Base-by-base conservation (phyloP, 495 filamentous ascomycete genomes). In the Aspergillus bridgeri region DNA sequence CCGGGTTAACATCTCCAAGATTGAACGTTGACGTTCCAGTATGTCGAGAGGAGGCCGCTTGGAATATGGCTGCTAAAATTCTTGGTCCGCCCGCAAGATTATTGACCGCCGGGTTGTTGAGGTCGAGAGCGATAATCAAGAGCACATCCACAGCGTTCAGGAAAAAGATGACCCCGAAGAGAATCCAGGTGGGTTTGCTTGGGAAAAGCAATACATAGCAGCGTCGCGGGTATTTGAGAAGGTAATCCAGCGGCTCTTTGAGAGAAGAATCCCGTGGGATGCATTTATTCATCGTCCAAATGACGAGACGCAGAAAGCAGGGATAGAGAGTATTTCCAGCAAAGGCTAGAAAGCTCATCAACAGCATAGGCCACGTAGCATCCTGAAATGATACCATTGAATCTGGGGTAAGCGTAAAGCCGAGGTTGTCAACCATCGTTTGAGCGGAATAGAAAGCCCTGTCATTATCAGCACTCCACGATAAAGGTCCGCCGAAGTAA, bases 291-390 rank as follows among this genome's bases (percentile, higher is more conserved):
- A 72, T 66, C 11, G 83, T 57, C 90, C 90, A 95, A 42, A 95
- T 91, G 57, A 86, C 75, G 64, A 91, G 83, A 19, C 90, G 85
- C 19, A 95, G 79, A 78, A 91, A 83, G 65, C 89, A 84, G 2
- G 90, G 90, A 58, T 91, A 94, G 8, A 86, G 86, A 0, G 90
- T 94, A 60, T 95, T 92, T 27, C 90, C 90, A 49, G 88, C 82
- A 55, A 91, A 81, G 58, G 91, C 87, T 17, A 95, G 79, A 58
- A 90, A 88, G 19, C 76, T 83, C 66, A 88, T 83, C 42, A 91
- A 53, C 3, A 92, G 58, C 49, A 95, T 68, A 3, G 87, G 84
- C 52, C 85, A 85, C 0, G 79, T 74, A 6, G 88, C 85, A 18
- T 75, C 83, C 63, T 87, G 82, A 66, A 95, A 92, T 0, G 86